Evolutionary conservation across 805 yeast genomes (phyloP), one percentile per base, ranked within the genome.

Genomic region (Suhomyces sp.): DNA sequence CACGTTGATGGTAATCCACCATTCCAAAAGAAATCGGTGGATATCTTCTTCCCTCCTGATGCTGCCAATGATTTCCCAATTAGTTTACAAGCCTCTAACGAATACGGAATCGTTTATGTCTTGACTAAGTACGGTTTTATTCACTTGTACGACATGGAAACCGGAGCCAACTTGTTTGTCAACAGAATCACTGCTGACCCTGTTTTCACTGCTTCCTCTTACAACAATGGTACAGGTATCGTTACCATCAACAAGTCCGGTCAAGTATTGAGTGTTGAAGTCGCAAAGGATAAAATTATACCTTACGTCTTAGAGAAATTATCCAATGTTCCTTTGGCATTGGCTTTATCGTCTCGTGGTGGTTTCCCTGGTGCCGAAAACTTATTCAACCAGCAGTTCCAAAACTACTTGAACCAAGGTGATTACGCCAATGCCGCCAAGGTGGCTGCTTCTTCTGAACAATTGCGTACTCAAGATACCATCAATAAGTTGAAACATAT

Each of bases 341-440:
- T 94, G 54, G 78, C 90, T 9, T 81, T 94, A 57, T 96, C 98
- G 24, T 83, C 97, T 3, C 87, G 98, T 71, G 97, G 97, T 65
- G 97, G 97, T 1, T 82, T 94, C 64, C 94, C 97, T 43, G 99
- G 99, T 59, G 99, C 98, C 46, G 99, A 94, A 68, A 85, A 84
- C 63, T 79, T 94, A 57, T 92, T 94, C 72, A 75, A 80, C 53
- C 96, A 91, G 72, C 98, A 93, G 73, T 94, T 94, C 75, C 96
- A 91, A 64, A 84, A 85, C 67, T 80, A 86, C 62, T 78, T 94
- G 62, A 81, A 83, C 58, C 84, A 84, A 60, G 97, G 97, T 60
- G 94, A 91, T 68, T 94, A 91, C 66, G 78, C 84, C 51, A 85
- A 86, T 61, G 99, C 99, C 49, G 99, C 98, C 47, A 90, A 90